Evolutionary conservation across 1,284 basidiomycete genomes (phyloP).

Genomic region (Tranzscheliella williamsii): DNA sequence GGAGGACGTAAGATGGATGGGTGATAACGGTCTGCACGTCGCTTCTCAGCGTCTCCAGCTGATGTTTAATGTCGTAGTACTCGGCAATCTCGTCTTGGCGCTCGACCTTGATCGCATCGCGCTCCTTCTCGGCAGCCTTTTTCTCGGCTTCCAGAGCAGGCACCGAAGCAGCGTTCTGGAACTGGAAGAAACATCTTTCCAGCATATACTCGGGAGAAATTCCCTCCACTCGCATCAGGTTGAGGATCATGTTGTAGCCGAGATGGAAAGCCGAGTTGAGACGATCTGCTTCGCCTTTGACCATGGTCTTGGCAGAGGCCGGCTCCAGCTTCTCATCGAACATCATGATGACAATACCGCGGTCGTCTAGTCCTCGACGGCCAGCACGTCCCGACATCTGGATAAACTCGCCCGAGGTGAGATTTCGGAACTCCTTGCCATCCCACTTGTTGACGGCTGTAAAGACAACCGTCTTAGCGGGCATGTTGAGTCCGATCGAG

Average conservation of each 20-base stretch:
- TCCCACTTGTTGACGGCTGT: slow-evolving; percentile 94
- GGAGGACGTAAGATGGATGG: slow-evolving; percentile 88
- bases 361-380: slow-evolving; percentile 92
- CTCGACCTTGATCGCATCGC: slow-evolving; percentile 72
- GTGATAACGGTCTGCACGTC: slow-evolving; percentile 92
- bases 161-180: slow-evolving; percentile 88
- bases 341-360: slow-evolving; percentile 99
- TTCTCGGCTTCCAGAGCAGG: slow-evolving; percentile 86
- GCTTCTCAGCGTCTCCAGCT: slow-evolving; percentile 80
- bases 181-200: slow-evolving; percentile 96
- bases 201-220: slow-evolving; percentile 99
- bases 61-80: slow-evolving; percentile 88
- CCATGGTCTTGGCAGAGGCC: slow-evolving; percentile 88
- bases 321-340: slow-evolving; percentile 98
- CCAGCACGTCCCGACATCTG: slow-evolving; percentile 97
- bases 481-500: slow-evolving; percentile 99
- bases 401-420: slow-evolving; percentile 65
- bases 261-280: slow-evolving; percentile 98
- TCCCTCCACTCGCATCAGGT: slow-evolving; percentile 97
- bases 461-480: slow-evolving; percentile 98
- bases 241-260: slow-evolving; percentile 99
- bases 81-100: slow-evolving; percentile 82
- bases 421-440: slow-evolving; percentile 87
- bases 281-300: slow-evolving; percentile 96
- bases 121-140: slow-evolving; percentile 72